A percentile compares a stretch with the other conserved stretches of the same genome.
These are phyloP conservation scores for Boletus rex-veris DNA, from an alignment of 768 basidiomycete genomes.

Conservation along the genomic window DNA sequence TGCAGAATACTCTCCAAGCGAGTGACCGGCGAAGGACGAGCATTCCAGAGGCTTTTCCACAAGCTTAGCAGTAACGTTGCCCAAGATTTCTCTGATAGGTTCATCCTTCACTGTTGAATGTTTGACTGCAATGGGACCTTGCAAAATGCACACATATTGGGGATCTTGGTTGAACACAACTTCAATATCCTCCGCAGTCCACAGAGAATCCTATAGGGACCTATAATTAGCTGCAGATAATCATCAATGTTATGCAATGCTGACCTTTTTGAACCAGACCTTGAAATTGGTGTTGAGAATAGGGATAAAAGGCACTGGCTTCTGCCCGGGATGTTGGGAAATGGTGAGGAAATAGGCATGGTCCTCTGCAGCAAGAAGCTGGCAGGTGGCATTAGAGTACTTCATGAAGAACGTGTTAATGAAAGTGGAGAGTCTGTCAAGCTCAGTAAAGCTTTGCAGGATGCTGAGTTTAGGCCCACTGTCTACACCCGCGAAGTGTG, in stretches of 20 bases:
- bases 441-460: conserved; percentile 72
- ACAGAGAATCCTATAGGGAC: conserved; percentile 77
- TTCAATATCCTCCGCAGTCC: conserved; percentile 97
- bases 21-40: conserved; percentile 95
- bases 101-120: conserved; percentile 87
- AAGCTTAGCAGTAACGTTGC: conserved; percentile 77
- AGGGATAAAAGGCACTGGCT: conserved; percentile 97
- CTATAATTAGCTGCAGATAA: conserved; percentile 7
- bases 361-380: conserved; percentile 91
- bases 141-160: conserved; percentile 95
- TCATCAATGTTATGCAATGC: conserved; percentile 11
- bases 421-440: conserved; percentile 80
- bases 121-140: conserved; percentile 93
- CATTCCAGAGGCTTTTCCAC: conserved; percentile 74
- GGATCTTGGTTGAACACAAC: conserved; percentile 99
- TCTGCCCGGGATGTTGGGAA: conserved; percentile 93
- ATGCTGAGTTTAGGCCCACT: conserved; percentile 79
- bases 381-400: conserved; percentile 78
- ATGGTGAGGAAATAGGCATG: conserved; percentile 95
- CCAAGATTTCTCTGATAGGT: conserved; percentile 89
- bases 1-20: conserved; percentile 97
- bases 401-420: conserved; percentile 78
- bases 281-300: conserved; percentile 90
- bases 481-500: conserved; percentile 90
- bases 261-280: conserved; percentile 99